Percentiles rank a stretch among this genome's conserved stretches.
Evolutionary conservation across 1,139 yeast genomes (phyloP).

Genomic region (Yueomyces sp.): DNA sequence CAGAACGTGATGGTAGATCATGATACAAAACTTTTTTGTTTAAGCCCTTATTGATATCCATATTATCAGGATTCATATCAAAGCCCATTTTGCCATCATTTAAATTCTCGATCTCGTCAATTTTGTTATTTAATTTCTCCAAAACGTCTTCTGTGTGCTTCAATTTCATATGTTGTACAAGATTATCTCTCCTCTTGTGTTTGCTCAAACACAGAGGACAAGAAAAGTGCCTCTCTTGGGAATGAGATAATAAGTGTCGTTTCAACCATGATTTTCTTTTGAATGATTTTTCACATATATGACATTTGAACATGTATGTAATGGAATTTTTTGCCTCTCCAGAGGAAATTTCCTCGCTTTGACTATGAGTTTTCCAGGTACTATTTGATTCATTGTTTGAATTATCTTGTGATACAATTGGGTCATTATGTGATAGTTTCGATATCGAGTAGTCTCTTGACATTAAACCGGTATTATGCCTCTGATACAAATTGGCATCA

Average conservation of each 20-base stretch:
- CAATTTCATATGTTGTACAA: conserved; percentile 20
- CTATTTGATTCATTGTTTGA: too few species aligned
- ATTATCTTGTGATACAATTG: too few species aligned
- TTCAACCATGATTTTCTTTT: conserved; percentile 88
- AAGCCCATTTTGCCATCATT: neutral
- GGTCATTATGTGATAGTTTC: too few species aligned
- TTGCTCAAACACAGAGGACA: conserved; percentile 72
- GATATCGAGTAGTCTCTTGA: too few species aligned
- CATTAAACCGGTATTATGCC: too few species aligned
- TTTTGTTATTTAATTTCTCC: conserved; percentile 9
- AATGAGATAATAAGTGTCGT: conserved; percentile 78
- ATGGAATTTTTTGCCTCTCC: too few species aligned
- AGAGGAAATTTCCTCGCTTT: too few species aligned
- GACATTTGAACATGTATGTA: conserved; percentile 34
- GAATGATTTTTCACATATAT: conserved; percentile 58
- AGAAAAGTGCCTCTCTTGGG: conserved; percentile 71
- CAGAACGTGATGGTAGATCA: neutral
- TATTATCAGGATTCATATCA: neutral
- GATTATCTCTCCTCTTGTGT: conserved; percentile 58
- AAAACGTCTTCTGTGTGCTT: conserved; percentile 17
- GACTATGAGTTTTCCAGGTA: too few species aligned
- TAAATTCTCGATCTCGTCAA: conserved; percentile 4
- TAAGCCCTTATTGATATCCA: neutral
- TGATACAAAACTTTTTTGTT: neutral
- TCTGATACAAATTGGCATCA: too few species aligned